These are phyloP conservation scores for Cadophora sp. DNA, from an alignment of 2,329 filamentous ascomycete genomes.

Conservation along the genomic window DNA sequence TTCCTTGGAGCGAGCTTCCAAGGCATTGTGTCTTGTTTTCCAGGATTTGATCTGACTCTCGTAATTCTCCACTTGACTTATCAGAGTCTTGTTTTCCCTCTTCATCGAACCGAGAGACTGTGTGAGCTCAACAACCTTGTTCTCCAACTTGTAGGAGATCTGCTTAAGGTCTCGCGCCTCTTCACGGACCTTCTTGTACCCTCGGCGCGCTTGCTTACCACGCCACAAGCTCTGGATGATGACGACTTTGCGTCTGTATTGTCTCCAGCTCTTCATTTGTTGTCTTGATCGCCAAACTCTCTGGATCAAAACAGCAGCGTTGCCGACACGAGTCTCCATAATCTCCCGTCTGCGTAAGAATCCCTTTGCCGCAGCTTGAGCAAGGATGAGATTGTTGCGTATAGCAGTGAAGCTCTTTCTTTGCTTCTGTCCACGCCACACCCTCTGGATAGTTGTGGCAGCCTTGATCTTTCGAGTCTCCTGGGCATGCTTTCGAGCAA, in stretches of 20 bases:
- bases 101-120: constrained; percentile 93
- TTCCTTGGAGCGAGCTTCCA: constrained; percentile 91
- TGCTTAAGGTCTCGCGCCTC: constrained; percentile 98
- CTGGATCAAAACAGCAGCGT: constrained; percentile 90
- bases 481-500: constrained; percentile 79
- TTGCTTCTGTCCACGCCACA: constrained; percentile 93
- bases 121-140: constrained; percentile 98
- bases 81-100: constrained; percentile 88
- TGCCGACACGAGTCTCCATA: constrained; percentile 90
- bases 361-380: constrained; percentile 90
- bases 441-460: constrained; percentile 91
- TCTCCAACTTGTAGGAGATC: constrained; percentile 99
- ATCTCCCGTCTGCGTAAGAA: constrained; percentile 90
- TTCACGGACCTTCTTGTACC: constrained; percentile 90
- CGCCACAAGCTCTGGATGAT: constrained; percentile 94
- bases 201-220: constrained; percentile 78
- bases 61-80: constrained; percentile 92
- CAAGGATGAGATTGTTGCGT: constrained; percentile 82
- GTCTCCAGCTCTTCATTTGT: constrained; percentile 81
- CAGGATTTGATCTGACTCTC: constrained; percentile 95
- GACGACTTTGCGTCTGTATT: constrained; percentile 87
- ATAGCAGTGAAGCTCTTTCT: constrained; percentile 80
- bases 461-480: constrained; percentile 84
- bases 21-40: constrained; percentile 88
- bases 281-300: constrained; percentile 84